A percentile compares a stretch with the other conserved stretches of the same genome.
Evolutionary conservation across 2,329 filamentous ascomycete species (phyloP).

Genomic region (Botrytis deweyae): DNA sequence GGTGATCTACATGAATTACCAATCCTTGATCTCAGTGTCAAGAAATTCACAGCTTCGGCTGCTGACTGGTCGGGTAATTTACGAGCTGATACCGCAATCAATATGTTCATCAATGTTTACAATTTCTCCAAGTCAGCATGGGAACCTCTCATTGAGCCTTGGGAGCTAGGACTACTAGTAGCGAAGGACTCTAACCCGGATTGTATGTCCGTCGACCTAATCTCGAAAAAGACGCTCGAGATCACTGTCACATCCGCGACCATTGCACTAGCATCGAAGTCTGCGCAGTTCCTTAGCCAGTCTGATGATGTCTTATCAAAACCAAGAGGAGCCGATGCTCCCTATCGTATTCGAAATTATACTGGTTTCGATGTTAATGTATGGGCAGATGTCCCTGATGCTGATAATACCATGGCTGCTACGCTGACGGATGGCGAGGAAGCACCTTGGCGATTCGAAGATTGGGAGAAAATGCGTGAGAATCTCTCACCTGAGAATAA

Average conservation of each 20-base stretch:
- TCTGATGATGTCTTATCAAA: conserved; percentile 86
- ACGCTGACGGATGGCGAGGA: conserved; percentile 87
- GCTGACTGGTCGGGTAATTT: conserved; percentile 89
- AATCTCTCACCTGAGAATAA: conserved; percentile 82
- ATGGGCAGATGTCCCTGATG: conserved; percentile 69
- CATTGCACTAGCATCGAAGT: conserved; percentile 90
- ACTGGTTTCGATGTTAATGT: conserved; percentile 89
- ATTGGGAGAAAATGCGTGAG: conserved; percentile 94
- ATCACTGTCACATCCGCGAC: conserved; percentile 90
- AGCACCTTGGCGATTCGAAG: conserved; percentile 93
- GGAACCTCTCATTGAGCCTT: conserved; percentile 95
- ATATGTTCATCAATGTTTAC: conserved; percentile 94
- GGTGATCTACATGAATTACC: conserved; percentile 95
- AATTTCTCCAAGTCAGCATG: conserved; percentile 99
- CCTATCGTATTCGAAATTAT: conserved; percentile 91
- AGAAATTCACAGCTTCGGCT: conserved; percentile 80
- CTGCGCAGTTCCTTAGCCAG: conserved; percentile 84
- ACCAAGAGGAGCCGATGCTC: conserved; percentile 84
- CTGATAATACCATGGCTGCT: conserved; percentile 68
- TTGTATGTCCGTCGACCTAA: conserved; percentile 76
- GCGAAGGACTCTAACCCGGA: conserved; percentile 74
- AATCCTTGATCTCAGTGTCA: conserved; percentile 89
- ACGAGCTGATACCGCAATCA: conserved; percentile 84
- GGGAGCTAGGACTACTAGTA: conserved; percentile 90
- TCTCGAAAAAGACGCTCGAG: conserved; percentile 87